Evolutionary conservation across 495 filamentous ascomycete species (phyloP).

Genomic region (Neurospora sp.): DNA sequence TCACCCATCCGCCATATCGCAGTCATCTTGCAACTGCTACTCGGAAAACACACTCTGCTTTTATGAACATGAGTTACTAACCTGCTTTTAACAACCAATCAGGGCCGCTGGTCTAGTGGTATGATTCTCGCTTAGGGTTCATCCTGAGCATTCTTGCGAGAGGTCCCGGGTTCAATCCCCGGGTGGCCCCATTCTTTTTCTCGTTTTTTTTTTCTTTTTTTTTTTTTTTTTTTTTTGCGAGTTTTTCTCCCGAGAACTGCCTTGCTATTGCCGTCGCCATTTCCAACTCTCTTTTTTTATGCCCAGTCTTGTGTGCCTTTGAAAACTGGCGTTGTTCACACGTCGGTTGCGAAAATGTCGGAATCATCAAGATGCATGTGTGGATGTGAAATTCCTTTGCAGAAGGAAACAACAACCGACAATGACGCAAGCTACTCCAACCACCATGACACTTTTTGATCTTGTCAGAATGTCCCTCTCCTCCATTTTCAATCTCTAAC

Average conservation of each 20-base stretch:
- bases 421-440: background rate
- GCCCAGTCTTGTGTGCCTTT: background rate
- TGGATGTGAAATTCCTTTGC: background rate
- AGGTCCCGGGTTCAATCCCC: background rate
- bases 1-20: background rate
- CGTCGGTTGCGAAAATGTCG: background rate
- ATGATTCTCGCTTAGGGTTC: background rate
- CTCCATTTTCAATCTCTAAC: background rate
- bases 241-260: background rate
- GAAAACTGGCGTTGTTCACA: background rate
- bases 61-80: no score
- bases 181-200: background rate
- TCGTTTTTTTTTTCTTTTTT: no score
- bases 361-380: background rate
- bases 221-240: no score
- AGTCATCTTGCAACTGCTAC: no score
- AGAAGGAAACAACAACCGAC: background rate
- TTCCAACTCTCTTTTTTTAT: background rate
- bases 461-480: background rate
- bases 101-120: background rate
- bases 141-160: background rate
- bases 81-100: background rate
- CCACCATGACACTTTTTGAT: background rate
- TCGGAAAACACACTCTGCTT: no score
- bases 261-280: background rate